phyloP scores from a whole-genome alignment of 1,284 basidiomycete species.

The Ceraceosorus guamensis region DNA sequence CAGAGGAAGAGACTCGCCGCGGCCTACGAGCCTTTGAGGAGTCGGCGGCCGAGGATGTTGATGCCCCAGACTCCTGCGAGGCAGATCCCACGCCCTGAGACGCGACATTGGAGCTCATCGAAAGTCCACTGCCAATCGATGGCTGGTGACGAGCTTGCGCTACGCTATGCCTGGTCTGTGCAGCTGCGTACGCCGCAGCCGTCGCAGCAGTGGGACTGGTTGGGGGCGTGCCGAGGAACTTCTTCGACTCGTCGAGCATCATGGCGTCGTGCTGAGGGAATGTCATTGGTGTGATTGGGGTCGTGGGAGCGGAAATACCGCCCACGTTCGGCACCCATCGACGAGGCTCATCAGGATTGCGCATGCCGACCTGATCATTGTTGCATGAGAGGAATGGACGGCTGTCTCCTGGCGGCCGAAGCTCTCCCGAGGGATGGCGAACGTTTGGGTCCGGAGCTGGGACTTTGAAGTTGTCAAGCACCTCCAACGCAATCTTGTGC shows the following conservation, averaged over 20 bases:
- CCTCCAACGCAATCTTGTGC: slow-evolving; percentile 57
- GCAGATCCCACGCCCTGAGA: not conserved
- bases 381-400: slow-evolving; percentile 40
- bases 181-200: slow-evolving; percentile 28
- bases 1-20: slow-evolving; percentile 37
- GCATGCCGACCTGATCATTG: slow-evolving; percentile 39
- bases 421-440: slow-evolving; percentile 15
- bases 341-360: slow-evolving; percentile 28
- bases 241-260: not conserved
- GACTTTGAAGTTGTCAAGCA: slow-evolving; percentile 26
- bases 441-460: slow-evolving; percentile 14
- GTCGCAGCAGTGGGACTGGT: slow-evolving; percentile 17
- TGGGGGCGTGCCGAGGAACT: slow-evolving; percentile 3
- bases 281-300: slow-evolving; percentile 32
- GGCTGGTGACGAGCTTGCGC: slow-evolving; percentile 1
- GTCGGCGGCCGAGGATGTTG: not conserved
- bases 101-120: not conserved
- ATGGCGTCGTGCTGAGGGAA: not conserved
- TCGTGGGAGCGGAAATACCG: slow-evolving; percentile 34
- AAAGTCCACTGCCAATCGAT: too few relatives aligned
- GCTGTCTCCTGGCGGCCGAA: slow-evolving; percentile 25
- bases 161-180: slow-evolving; percentile 28
- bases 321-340: slow-evolving; percentile 27
- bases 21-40: too few relatives aligned
- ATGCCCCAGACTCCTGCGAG: too few relatives aligned